These are phyloP conservation scores for Neurospora sp. DNA, from an alignment of 495 filamentous ascomycete species.

Conservation along the genomic window DNA sequence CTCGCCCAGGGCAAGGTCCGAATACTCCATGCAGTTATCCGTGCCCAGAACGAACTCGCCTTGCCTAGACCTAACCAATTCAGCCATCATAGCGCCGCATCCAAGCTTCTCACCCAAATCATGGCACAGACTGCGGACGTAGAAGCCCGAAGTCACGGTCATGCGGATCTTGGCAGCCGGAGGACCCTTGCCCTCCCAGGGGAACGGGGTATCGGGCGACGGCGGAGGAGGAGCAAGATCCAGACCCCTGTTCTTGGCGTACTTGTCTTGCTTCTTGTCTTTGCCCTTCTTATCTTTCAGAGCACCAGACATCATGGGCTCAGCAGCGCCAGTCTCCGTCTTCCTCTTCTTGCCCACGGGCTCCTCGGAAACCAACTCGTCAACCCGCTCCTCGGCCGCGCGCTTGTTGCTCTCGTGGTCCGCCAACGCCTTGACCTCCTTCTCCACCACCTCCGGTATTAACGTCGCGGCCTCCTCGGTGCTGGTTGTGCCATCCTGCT, in stretches of 20 bases:
- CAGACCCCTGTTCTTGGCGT: constrained; percentile 23
- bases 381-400: constrained; percentile 35
- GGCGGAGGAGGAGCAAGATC: constrained; percentile 25
- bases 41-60: constrained; percentile 59
- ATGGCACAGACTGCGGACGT: constrained; percentile 87
- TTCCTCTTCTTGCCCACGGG: constrained; percentile 20
- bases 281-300: constrained; percentile 16
- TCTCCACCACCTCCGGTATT: constrained; percentile 35
- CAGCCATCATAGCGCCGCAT: constrained; percentile 78
- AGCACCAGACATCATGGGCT: constrained; percentile 45
- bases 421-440: constrained; percentile 33
- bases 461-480: constrained; percentile 20
- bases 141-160: constrained; percentile 94
- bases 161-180: constrained; percentile 74
- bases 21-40: constrained; percentile 68
- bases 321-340: constrained; percentile 18
- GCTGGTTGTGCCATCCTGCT: constrained; percentile 17
- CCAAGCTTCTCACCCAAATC: constrained; percentile 78
- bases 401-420: constrained; percentile 37
- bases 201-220: constrained; percentile 22
- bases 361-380: constrained; percentile 26
- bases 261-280: constrained; percentile 8
- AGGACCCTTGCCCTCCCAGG: constrained; percentile 42
- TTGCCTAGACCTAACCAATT: constrained; percentile 71
- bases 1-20: constrained; percentile 68